Conservation (phyloP, 202 grass and related monocot species). For the Hordeum pubiflorum region DNA sequence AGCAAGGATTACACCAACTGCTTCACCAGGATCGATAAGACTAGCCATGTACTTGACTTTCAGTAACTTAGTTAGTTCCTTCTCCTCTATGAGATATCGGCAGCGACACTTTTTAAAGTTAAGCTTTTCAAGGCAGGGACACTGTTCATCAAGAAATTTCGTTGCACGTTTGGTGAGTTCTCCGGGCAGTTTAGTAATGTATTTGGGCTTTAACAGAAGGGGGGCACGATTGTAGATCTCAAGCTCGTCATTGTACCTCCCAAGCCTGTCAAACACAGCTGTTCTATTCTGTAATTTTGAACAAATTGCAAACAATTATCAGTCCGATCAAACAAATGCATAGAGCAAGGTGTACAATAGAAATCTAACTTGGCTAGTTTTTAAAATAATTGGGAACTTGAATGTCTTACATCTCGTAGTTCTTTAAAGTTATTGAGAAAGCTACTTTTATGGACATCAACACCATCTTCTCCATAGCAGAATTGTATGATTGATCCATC, state of each 20-base stretch:
- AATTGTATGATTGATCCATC: slow-evolving; percentile 96
- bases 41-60: slow-evolving; percentile 56
- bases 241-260: background rate
- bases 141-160: background rate
- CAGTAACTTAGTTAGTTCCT: slow-evolving; percentile 56
- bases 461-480: slow-evolving; percentile 74
- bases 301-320: slow-evolving; percentile 23
- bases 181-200: slow-evolving; percentile 39
- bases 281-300: slow-evolving; percentile 53
- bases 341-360: background rate
- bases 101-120: slow-evolving; percentile 14
- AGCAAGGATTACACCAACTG: slow-evolving; percentile 84
- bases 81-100: slow-evolving; percentile 16
- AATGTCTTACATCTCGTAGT: slow-evolving; percentile 59
- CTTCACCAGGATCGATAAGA: slow-evolving; percentile 80
- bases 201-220: slow-evolving; percentile 27
- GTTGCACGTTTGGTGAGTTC: slow-evolving; percentile 1
- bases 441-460: slow-evolving; percentile 76
- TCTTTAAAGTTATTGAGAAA: slow-evolving; percentile 63
- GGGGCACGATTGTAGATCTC: background rate
- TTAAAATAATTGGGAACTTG: background rate
- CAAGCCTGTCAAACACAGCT: slow-evolving; percentile 44
- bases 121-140: background rate
- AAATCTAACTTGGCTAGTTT: background rate
- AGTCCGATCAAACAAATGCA: slow-evolving; percentile 14